These are phyloP conservation scores for Lodderomyces elongisporus DNA, from an alignment of 1,139 yeast species.

Conservation along the genomic window DNA sequence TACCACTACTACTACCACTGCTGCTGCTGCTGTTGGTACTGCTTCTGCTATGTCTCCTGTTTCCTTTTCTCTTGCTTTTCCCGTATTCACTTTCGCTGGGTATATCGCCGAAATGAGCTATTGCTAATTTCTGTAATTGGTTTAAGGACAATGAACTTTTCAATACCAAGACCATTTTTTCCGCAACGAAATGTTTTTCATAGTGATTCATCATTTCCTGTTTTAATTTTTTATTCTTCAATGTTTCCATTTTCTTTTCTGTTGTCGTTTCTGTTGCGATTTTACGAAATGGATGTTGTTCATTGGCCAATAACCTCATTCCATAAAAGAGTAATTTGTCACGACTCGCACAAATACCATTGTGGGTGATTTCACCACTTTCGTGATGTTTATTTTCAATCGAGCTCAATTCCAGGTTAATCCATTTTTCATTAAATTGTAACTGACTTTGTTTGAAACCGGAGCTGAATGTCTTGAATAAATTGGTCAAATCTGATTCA, in stretches of 20 bases:
- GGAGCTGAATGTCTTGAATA: slow-evolving; percentile 48
- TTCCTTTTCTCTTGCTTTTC: no score
- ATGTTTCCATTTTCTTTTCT: slow-evolving; percentile 21
- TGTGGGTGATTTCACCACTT: slow-evolving; percentile 38
- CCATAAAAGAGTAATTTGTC: slow-evolving; percentile 56
- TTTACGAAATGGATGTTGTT: slow-evolving; percentile 37
- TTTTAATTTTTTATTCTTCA: slow-evolving; percentile 18
- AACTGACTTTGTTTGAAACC: slow-evolving; percentile 47
- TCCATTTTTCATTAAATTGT: slow-evolving; percentile 32
- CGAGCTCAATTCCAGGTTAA: slow-evolving; percentile 50
- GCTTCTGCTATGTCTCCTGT: no score
- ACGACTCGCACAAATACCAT: no score
- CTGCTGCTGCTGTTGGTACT: no score
- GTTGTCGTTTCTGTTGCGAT: slow-evolving; percentile 46
- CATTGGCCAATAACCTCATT: slow-evolving; percentile 43
- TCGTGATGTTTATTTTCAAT: slow-evolving; percentile 60
- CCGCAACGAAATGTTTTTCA: slow-evolving; percentile 24
- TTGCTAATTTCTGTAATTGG: slow-evolving; percentile 46
- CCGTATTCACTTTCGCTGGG: background rate
- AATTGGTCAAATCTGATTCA: slow-evolving; percentile 36
- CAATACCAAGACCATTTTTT: slow-evolving; percentile 51
- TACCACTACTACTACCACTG: no score
- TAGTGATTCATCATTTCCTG: slow-evolving; percentile 24
- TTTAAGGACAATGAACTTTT: slow-evolving; percentile 63
- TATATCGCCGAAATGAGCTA: slow-evolving; percentile 32